A percentile compares a stretch with the other conserved stretches of the same genome.
Evolutionary conservation across 345 rosid genomes (phyloP).

Genomic region (Eucalyptus pumila): DNA sequence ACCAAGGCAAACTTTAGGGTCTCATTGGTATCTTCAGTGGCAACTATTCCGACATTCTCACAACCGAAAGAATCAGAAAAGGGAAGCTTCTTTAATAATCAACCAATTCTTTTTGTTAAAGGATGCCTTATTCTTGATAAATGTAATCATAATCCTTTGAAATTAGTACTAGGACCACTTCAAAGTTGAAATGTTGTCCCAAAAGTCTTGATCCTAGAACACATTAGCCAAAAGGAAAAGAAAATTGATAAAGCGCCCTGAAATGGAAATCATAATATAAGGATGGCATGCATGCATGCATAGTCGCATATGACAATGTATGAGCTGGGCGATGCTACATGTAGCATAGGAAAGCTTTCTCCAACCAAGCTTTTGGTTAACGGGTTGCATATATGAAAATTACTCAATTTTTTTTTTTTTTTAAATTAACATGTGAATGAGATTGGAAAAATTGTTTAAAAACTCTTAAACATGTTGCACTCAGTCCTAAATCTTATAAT

Average conservation of each 20-base stretch:
- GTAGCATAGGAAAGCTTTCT: background rate
- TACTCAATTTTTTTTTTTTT: background rate
- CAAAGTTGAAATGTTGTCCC: background rate
- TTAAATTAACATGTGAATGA: background rate
- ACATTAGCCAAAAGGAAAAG: background rate
- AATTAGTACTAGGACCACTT: background rate
- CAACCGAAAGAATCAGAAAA: background rate
- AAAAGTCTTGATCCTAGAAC: background rate
- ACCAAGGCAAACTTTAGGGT: background rate
- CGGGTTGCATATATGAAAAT: background rate
- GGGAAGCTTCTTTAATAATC: background rate
- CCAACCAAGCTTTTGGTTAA: background rate
- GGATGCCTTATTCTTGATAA: background rate
- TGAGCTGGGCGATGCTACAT: background rate
- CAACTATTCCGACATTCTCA: background rate
- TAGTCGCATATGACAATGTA: background rate
- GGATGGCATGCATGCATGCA: background rate
- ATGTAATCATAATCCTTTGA: background rate
- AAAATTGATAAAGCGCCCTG: background rate
- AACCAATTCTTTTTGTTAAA: background rate
- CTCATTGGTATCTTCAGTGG: background rate
- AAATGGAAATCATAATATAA: background rate
- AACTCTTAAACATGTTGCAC: background rate
- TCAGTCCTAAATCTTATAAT: background rate
- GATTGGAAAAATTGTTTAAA: background rate